Evolutionary conservation across 2,329 filamentous ascomycete genomes (phyloP).

Genomic region (Exophiala sideris): DNA sequence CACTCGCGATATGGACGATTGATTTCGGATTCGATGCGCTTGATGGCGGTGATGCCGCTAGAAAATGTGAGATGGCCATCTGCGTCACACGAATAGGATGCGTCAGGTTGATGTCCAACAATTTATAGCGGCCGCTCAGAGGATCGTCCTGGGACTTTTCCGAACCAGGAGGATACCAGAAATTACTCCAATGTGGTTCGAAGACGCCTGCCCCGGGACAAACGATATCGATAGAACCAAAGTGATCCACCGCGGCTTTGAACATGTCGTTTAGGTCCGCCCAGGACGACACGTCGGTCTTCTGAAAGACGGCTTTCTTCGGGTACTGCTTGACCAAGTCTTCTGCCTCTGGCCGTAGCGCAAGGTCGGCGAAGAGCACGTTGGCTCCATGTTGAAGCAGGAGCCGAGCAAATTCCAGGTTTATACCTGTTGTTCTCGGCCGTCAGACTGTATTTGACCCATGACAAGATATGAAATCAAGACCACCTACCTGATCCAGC

Average conservation of each 20-base stretch:
- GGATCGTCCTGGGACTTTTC: conserved; percentile 41
- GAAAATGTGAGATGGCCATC: conserved; percentile 49
- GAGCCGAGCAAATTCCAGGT: conserved; percentile 43
- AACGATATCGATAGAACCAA: conserved; percentile 47
- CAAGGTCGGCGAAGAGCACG: conserved; percentile 45
- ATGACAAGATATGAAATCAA: neutral
- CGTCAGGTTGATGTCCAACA: conserved; percentile 51
- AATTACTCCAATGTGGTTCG: conserved; percentile 46
- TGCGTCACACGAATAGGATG: conserved; percentile 53
- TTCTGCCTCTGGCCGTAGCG: conserved; percentile 44
- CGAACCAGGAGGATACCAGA: conserved; percentile 49
- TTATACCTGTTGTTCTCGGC: conserved; percentile 38
- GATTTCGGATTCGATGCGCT: conserved; percentile 34
- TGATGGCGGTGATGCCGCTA: conserved; percentile 31
- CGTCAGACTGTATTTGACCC: neutral
- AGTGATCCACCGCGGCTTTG: conserved; percentile 45
- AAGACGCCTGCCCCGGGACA: conserved; percentile 46
- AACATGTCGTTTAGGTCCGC: conserved; percentile 49
- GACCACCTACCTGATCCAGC: conserved; percentile 47
- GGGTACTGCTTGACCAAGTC: conserved; percentile 39
- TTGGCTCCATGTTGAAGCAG: conserved; percentile 46
- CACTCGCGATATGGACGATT: conserved; percentile 49
- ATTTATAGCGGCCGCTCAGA: conserved; percentile 41
- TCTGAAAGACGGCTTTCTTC: conserved; percentile 41
- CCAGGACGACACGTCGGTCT: conserved; percentile 52